phyloP scores from a whole-genome alignment of 2,329 filamentous ascomycete genomes.

The Nemania abortiva region DNA sequence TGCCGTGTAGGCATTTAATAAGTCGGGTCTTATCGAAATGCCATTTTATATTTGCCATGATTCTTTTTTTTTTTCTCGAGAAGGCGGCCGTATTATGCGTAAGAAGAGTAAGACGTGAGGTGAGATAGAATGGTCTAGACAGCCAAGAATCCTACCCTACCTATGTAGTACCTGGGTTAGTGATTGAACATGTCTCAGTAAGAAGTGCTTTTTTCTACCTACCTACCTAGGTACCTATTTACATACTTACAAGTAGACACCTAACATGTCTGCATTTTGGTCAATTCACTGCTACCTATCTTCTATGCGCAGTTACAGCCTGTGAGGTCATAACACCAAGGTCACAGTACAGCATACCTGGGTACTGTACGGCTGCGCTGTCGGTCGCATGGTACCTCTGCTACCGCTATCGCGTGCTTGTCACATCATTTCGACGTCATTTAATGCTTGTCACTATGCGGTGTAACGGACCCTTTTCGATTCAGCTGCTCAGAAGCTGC shows the following conservation, averaged over 20 bases:
- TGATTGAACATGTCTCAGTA: slow-evolving; percentile 7
- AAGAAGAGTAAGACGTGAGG: not conserved
- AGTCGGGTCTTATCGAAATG: not conserved
- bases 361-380: slow-evolving; percentile 24
- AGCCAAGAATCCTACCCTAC: not conserved
- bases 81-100: not conserved
- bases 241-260: not conserved
- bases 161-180: too few species aligned
- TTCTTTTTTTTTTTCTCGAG: slow-evolving; percentile 4
- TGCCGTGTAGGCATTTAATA: not conserved
- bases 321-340: not conserved
- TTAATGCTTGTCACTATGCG: slow-evolving; percentile 37
- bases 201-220: slow-evolving; percentile 2
- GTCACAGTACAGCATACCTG: not conserved
- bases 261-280: not conserved
- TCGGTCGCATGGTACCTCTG: not conserved
- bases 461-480: slow-evolving; percentile 40
- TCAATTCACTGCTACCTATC: not conserved
- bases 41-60: slow-evolving; percentile 23
- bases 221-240: not conserved
- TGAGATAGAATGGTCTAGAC: slow-evolving; percentile 23
- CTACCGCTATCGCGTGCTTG: slow-evolving; percentile 32
- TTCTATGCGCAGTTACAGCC: not conserved
- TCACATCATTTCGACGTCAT: slow-evolving; percentile 50
- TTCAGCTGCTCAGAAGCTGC: not conserved